These are phyloP conservation scores for Lasiodiplodia theobromae DNA, from an alignment of 2,329 filamentous ascomycete species.

Conservation along the genomic window DNA sequence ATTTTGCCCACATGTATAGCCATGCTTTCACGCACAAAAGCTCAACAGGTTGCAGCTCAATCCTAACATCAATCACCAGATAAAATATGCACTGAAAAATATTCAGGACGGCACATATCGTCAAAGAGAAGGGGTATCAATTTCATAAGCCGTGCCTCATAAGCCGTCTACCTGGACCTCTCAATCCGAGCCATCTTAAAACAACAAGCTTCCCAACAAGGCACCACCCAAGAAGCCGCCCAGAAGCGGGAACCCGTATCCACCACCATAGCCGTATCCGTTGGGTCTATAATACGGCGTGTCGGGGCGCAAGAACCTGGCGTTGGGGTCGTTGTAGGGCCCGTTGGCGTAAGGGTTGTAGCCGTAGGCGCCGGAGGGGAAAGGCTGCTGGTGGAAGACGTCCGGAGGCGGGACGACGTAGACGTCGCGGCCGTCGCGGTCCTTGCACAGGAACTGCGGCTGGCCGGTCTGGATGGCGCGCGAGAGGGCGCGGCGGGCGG, in stretches of 20 bases:
- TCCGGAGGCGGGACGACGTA: conserved; percentile 63
- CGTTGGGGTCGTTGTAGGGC: conserved; percentile 57
- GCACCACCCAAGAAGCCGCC: conserved; percentile 39
- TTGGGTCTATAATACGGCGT: conserved; percentile 54
- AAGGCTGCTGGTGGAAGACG: conserved; percentile 15
- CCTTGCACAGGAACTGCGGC: conserved; percentile 63
- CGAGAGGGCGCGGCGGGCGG: conserved; percentile 59
- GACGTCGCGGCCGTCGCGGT: conserved; percentile 61
- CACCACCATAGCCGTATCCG: conserved; percentile 48
- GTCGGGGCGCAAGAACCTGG: conserved; percentile 57
- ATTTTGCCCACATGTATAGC: no score
- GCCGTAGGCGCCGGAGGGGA: conserved; percentile 45
- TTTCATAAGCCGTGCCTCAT: background rate
- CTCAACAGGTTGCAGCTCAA: no score
- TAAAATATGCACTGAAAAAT: no score
- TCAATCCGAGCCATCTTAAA: background rate
- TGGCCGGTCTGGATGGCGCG: conserved; percentile 61
- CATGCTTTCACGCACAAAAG: no score
- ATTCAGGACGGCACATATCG: no score
- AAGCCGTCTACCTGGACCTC: background rate
- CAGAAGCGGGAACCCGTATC: conserved; percentile 44
- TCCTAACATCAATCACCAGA: no score
- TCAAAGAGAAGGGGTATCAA: background rate
- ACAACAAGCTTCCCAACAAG: conserved; percentile 22
- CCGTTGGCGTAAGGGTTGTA: conserved; percentile 56